A percentile compares a stretch with the other conserved stretches of the same genome.
Evolutionary conservation across 139 green algal genomes (phyloP).

Genomic region (Closterium sp.): DNA sequence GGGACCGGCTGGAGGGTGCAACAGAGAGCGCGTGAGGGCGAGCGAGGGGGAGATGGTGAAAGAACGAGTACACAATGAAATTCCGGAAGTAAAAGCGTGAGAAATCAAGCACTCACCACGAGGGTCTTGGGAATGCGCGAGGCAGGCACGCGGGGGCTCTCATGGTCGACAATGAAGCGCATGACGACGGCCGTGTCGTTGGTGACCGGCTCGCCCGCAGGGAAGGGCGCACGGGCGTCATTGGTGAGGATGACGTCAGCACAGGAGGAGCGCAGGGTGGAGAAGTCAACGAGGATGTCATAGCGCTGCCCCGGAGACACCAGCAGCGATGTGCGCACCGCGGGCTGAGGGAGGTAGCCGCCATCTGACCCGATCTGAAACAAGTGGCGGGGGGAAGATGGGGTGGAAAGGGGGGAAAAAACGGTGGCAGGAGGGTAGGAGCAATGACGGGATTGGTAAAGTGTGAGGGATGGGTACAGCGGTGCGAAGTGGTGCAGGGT

Average conservation of each 20-base stretch:
- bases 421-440: background rate
- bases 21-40: background rate
- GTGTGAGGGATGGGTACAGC: too few species aligned
- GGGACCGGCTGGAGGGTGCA: background rate
- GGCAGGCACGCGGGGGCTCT: background rate
- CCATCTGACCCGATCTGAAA: constrained; percentile 30
- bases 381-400: too few species aligned
- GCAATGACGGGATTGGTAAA: background rate
- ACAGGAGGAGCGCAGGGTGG: background rate
- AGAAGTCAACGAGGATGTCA: constrained; percentile 32
- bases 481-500: too few species aligned
- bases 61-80: background rate
- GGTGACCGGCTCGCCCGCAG: background rate
- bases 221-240: background rate
- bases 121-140: background rate
- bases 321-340: background rate
- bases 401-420: background rate
- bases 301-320: background rate
- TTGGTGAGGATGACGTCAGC: background rate
- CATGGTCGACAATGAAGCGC: background rate
- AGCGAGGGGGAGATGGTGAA: background rate
- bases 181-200: constrained; percentile 1
- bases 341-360: constrained; percentile 14
- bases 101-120: background rate
- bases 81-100: too few species aligned